These are phyloP conservation scores for Vitis hybrid DNA, from an alignment of 177 flowering plant species.

Conservation along the genomic window DNA sequence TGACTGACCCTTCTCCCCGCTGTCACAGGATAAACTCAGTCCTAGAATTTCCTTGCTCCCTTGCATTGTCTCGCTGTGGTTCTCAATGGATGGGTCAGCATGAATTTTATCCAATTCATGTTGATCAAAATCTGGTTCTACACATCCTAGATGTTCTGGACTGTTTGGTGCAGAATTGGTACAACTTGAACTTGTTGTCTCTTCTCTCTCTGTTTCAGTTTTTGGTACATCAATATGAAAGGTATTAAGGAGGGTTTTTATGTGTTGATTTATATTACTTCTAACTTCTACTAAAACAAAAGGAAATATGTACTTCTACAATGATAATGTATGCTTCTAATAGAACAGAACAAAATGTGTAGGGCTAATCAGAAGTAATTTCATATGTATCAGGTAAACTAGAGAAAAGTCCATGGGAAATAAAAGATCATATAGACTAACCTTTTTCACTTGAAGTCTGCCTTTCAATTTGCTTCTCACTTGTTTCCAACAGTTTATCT, in stretches of 20 bases:
- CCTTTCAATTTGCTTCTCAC: slow-evolving; percentile 16
- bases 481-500: slow-evolving; percentile 12
- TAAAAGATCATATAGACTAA: slow-evolving; percentile 10
- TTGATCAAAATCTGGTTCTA: slow-evolving; percentile 11
- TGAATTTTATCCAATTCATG: slow-evolving; percentile 3
- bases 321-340: no score
- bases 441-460: slow-evolving; percentile 23
- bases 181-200: slow-evolving; percentile 1
- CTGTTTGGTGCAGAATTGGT: slow-evolving; percentile 6
- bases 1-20: slow-evolving; percentile 11
- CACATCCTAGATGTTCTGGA: slow-evolving; percentile 11
- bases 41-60: slow-evolving; percentile 1
- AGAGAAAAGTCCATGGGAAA: no score
- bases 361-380: not conserved
- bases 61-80: not conserved
- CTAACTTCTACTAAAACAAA: no score
- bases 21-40: not conserved
- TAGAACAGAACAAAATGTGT: no score
- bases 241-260: not conserved
- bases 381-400: not conserved
- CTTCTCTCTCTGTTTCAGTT: slow-evolving; percentile 26
- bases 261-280: not conserved
- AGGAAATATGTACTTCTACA: no score
- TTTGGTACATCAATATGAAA: slow-evolving; percentile 8
- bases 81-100: slow-evolving; percentile 7